phyloP scores from a whole-genome alignment of 1,139 yeast genomes.

The Kodamaea derodonti region DNA sequence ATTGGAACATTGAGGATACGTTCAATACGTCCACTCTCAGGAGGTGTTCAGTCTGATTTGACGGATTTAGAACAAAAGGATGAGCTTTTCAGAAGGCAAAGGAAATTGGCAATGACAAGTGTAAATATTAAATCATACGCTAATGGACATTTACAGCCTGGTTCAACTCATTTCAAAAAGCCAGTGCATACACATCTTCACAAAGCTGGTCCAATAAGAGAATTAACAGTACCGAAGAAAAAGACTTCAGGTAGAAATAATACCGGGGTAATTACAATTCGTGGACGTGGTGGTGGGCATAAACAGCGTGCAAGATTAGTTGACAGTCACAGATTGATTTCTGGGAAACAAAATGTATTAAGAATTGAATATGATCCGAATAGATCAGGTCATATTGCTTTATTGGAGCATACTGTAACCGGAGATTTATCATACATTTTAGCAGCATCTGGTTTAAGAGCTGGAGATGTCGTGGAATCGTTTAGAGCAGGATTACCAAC shows the following conservation, averaged over 20 bases:
- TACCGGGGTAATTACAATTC: slow-evolving; percentile 81
- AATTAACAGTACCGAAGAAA: slow-evolving; percentile 71
- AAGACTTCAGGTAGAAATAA: slow-evolving; percentile 87
- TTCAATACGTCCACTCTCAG: no score
- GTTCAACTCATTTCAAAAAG: slow-evolving; percentile 82
- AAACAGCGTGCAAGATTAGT: slow-evolving; percentile 80
- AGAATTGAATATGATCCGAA: slow-evolving; percentile 96
- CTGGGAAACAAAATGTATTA: slow-evolving; percentile 76
- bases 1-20: not conserved
- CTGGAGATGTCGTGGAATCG: slow-evolving; percentile 87
- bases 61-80: slow-evolving; percentile 83
- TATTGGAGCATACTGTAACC: slow-evolving; percentile 62
- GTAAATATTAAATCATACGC: slow-evolving; percentile 72
- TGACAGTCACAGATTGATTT: slow-evolving; percentile 63
- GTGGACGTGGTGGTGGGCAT: slow-evolving; percentile 98
- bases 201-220: slow-evolving; percentile 77
- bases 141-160: slow-evolving; percentile 73
- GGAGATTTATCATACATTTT: slow-evolving; percentile 71
- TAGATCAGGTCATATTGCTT: slow-evolving; percentile 90
- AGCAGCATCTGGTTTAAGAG: slow-evolving; percentile 90
- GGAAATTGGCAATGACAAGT: slow-evolving; percentile 65
- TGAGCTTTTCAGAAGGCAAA: slow-evolving; percentile 64
- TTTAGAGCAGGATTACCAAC: slow-evolving; percentile 86
- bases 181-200: slow-evolving; percentile 86
- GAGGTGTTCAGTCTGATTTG: no score